These are phyloP conservation scores for Trichosanthes truncata DNA, from an alignment of 306 rosid genomes.

Conservation along the genomic window DNA sequence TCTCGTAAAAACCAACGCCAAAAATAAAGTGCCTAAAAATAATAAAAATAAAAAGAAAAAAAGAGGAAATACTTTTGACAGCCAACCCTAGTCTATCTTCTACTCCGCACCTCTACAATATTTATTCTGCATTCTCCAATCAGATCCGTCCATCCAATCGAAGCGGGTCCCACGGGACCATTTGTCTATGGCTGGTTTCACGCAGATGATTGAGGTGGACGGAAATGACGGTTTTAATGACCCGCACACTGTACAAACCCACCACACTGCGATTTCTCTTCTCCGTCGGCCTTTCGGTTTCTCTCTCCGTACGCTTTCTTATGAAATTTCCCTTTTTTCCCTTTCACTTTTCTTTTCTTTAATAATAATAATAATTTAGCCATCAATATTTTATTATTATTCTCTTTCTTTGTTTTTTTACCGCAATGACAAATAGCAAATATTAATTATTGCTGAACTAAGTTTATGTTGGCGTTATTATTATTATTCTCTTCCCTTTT, in stretches of 20 bases:
- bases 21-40: neutral
- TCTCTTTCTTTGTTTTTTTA: too few species aligned
- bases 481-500: too few species aligned
- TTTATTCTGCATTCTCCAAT: neutral
- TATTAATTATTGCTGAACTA: too few species aligned
- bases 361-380: too few species aligned
- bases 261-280: neutral
- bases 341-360: too few species aligned
- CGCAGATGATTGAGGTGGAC: constrained; percentile 3
- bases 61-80: neutral
- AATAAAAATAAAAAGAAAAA: neutral
- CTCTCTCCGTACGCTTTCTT: neutral
- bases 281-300: neutral
- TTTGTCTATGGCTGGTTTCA: neutral
- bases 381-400: too few species aligned
- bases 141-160: neutral
- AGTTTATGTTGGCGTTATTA: too few species aligned
- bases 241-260: neutral
- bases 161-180: neutral
- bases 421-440: too few species aligned
- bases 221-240: neutral
- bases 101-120: neutral
- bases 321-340: neutral
- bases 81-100: neutral
- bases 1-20: neutral